Evolutionary conservation across 176 grass and related monocot species (phyloP), one percentile per base, ranked within the genome.

Genomic region (Carex cristatella): DNA sequence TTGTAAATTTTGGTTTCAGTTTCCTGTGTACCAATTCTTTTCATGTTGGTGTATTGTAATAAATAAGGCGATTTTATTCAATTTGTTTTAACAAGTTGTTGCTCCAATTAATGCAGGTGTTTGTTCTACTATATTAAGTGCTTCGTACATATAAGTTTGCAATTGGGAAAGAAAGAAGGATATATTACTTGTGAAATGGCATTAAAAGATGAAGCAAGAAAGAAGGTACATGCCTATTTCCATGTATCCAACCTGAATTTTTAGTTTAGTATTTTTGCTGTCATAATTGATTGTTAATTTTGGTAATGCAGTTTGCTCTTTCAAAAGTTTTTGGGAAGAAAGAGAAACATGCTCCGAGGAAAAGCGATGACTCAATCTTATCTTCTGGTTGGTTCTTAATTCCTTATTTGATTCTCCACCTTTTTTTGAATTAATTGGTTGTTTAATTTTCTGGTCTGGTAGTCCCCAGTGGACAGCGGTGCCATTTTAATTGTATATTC

Each of bases 261-360:
- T 33, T 0, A 19, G 10, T 3, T 3, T 53, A 15, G 6, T 9
- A 35, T 49, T 32, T 69, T 7, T 14, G 3, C 18, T 83, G 38
- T 2, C 69, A 44, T 30, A 16, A 33, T 83, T 83, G 42, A 15
- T 69, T 14, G 37, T 83, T 33, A 33, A 51, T 38, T 61, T 48
- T 67, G 46, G 6, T 69, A 67, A 67, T 66, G 81, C 81, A 83
- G 81, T 83, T 83, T 19, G 55, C 63, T 55, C 44, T 83, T 30
- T 67, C 61, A 49, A 83, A 69, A 54, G 61, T 83, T 51, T 83
- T 83, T 69, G 61, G 40, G 23, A 83, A 69, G 65, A 83, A 83
- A 83, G 81, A 69, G 42, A 83, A 68, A 13, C 55, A 69, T 67
- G 28, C 65, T 67, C 1, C 10, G 1, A 67, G 42, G 7, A 83